Evolutionary conservation across 2,329 filamentous ascomycete species (phyloP).

Genomic region (Ophiostoma montium): DNA sequence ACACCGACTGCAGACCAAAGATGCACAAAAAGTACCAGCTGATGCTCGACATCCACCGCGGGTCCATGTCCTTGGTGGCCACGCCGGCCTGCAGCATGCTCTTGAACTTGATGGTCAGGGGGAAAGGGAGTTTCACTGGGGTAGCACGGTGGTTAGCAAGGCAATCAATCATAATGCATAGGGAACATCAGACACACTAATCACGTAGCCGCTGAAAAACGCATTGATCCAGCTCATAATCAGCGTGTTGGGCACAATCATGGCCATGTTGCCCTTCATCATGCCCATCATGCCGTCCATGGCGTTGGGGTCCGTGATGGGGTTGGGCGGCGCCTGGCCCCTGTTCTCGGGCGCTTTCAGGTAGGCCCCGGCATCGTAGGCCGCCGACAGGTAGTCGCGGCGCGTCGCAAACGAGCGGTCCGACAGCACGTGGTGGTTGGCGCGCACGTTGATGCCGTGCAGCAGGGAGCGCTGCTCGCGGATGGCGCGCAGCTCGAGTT

Average conservation of each 20-base stretch:
- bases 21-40: constrained; percentile 98
- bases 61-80: constrained; percentile 88
- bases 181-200: constrained; percentile 46
- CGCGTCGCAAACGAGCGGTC: constrained; percentile 63
- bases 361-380: constrained; percentile 74
- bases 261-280: constrained; percentile 99
- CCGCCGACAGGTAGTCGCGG: constrained; percentile 65
- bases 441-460: constrained; percentile 71
- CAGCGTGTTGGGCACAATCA: constrained; percentile 97
- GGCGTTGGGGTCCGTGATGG: constrained; percentile 83
- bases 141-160: too few species aligned
- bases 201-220: constrained; percentile 96
- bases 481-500: constrained; percentile 57
- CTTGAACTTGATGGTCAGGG: constrained; percentile 97
- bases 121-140: constrained; percentile 87
- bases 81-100: constrained; percentile 97
- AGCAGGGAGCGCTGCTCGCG: constrained; percentile 78
- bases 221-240: constrained; percentile 99
- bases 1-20: constrained; percentile 91
- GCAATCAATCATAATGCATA: too few species aligned
- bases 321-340: constrained; percentile 81
- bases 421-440: constrained; percentile 68
- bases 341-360: constrained; percentile 77
- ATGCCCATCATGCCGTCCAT: constrained; percentile 99
- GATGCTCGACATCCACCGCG: constrained; percentile 95